Base-by-base conservation (phyloP, 2,329 filamentous ascomycete species). In the Parasarocladium wereldwijsianum region DNA sequence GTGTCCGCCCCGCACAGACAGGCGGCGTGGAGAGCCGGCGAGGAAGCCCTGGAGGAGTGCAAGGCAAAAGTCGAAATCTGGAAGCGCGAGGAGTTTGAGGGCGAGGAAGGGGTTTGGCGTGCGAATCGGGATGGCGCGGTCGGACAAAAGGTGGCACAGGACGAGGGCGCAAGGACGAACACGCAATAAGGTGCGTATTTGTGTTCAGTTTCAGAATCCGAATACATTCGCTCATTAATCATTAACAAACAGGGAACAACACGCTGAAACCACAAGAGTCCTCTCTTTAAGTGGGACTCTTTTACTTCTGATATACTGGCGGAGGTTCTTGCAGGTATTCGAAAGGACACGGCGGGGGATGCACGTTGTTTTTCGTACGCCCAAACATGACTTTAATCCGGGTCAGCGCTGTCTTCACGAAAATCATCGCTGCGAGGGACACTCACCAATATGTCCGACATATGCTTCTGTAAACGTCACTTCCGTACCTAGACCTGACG, bases 31-130 rank as follows among this genome's bases (percentile, higher is more conserved):
- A 58, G 61, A 42, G 87, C 80, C 0, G 87, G 82, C 0, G 87
- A 96, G 58, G 83, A 92, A 55, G 80, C 85, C 19, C 57, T 96
- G 34, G 87, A 96, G 58, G 60, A 71, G 49, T 84, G 82, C 46
- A 98, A 96, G 59, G 70, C 69, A 32, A 73, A 66, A 40, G 83
- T 83, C n/a, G 90, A 98, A 60, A 76, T 98, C 24, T 94, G 87
- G 87, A 94, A 94, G 58, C 62, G 74, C 39, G 87, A 96, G 58
- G 79, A 84, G 50, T 94, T 94, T 60, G 72, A 68, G 26, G 77
- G 69, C 2, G 77, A 74, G 14, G 76, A 79, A 38, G 81, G 76
- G 6, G 67, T 90, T 25, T 94, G 86, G 86, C 76, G 84, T 55
- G 83, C 81, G 36, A 94, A 94, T 55, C 58, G 76, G 39, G 85